phyloP scores from a whole-genome alignment of 2,329 filamentous ascomycete genomes.

The Aureobasidium leucospermi region DNA sequence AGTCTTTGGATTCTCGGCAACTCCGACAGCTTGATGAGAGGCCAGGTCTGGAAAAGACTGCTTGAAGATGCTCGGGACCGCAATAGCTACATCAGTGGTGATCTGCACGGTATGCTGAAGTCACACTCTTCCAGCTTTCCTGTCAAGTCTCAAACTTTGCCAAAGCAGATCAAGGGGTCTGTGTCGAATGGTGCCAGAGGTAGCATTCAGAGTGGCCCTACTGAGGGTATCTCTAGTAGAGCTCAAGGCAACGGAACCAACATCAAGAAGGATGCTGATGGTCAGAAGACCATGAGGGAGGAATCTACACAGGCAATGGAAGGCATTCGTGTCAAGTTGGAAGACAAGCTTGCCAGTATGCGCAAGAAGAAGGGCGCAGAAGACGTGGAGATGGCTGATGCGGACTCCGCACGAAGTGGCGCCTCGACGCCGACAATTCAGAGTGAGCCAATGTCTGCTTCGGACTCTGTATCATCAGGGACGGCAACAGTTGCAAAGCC shows the following conservation, averaged over 20 bases:
- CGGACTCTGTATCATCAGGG: not conserved
- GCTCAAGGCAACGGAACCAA: not conserved
- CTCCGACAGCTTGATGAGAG: constrained; percentile 75
- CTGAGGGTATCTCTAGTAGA: not conserved
- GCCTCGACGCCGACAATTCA: constrained; percentile 11
- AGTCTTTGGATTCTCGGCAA: constrained; percentile 96
- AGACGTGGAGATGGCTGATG: constrained; percentile 28
- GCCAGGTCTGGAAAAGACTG: constrained; percentile 82
- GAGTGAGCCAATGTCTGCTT: not conserved
- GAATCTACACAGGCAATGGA: constrained; percentile 3
- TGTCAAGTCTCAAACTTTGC: constrained; percentile 17
- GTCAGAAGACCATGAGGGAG: not conserved
- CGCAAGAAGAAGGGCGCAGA: constrained; percentile 10
- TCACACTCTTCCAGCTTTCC: constrained; percentile 42
- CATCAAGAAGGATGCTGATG: not conserved
- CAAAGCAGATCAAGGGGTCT: constrained; percentile 18
- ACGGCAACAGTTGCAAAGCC: not conserved
- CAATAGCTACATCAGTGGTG: constrained; percentile 67
- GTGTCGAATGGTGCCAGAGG: not conserved
- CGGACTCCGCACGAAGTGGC: constrained; percentile 13
- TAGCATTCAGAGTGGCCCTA: not conserved
- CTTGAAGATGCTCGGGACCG: constrained; percentile 73
- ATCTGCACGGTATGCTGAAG: constrained; percentile 49
- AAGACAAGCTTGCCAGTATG: constrained; percentile 24
- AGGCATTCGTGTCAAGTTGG: constrained; percentile 10